Base-by-base conservation (phyloP, 371 early-diverging fungal species). In the Nematocida major region DNA sequence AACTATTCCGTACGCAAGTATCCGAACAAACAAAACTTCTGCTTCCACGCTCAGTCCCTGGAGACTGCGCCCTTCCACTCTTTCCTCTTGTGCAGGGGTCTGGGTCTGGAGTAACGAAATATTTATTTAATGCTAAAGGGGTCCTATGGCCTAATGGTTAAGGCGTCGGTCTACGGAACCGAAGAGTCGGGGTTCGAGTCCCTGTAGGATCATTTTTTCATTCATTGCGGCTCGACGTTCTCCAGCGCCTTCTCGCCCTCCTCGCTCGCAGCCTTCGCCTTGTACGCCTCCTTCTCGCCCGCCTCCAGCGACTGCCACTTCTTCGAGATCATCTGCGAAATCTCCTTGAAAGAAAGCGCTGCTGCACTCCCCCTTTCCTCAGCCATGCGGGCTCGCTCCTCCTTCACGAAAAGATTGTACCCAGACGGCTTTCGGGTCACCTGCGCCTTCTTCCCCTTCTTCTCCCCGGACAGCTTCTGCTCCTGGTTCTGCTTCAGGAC, bases 81-180 rank as follows among this genome's bases (percentile, higher is more conserved):
- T n/a, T n/a, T n/a, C n/a, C n/a, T n/a, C n/a, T n/a, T n/a, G n/a
- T n/a, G n/a, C n/a, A n/a, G n/a, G n/a, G n/a, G n/a, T n/a, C n/a
- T n/a, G n/a, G n/a, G n/a, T n/a, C n/a, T n/a, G n/a, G n/a, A n/a
- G n/a, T n/a, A n/a, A n/a, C n/a, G n/a, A n/a, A 57, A 49, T 83
- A 68, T 78, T 68, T 62, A 15, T 51, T 79, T 24, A 63, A 48
- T 43, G 57, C 26, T 70, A n/a, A 34, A 26, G 43, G 42, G 79
- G 76, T 69, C 79, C 61, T 69, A 73, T 79, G 65, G 79, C 79
- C 69, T 48, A 79, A 79, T 79, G 79, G 79, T 79, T 79, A 81
- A 77, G 79, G 80, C 73, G 81, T 62, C 66, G 80, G 80, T 59
- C 80, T 80, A 66, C 80, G 73, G 80, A 79, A 47, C 80, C 68